Base-by-base conservation (phyloP, 2,329 filamentous ascomycete genomes). In the Colletotrichum sp. region DNA sequence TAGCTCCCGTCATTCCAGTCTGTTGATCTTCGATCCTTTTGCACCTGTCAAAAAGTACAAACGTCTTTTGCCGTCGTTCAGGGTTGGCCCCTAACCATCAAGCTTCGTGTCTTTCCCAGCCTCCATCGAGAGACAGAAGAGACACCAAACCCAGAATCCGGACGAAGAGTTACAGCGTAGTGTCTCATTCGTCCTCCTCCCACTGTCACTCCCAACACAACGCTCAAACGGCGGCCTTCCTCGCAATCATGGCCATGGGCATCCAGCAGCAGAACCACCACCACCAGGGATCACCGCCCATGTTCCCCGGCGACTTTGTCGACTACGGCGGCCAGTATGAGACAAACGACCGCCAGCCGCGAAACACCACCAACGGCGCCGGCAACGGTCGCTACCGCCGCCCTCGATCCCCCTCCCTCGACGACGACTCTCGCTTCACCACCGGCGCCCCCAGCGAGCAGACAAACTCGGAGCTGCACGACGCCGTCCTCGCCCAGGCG, bases 381-480 rank as follows among this genome's bases (percentile, higher is more conserved):
- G 43, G 62, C 6, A 75, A 52, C 67, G 67, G 67, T 28, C 75
- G 75, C n/a, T 77, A 77, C 34, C 72, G 75, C 52, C 68, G 75
- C 21, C 38, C 64, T 28, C 72, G 75, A 18, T 77, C 75, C 2
- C 73, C 75, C 18, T 75, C 71, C 28, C 75, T 76, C 48, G 75
- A 77, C 52, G 75, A 71, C 68, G 72, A 77, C 43, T 75, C 69
- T 6, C 72, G 73, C 52, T 77, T 77, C 64, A 75, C 72, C 48
- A 66, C 72, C 48, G 75, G 64, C 65, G 48, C 64, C 43, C 48
- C 18, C 69, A 61, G 52, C 60, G 66, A 52, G 38, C 66, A 52
- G 26, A 68, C 48, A n/a, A 61, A n/a, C 34, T 69, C 73, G 1
- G 76, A 76, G 34, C 26, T 77, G 48, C 76, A 76, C 34, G 76